These are phyloP conservation scores for Kluyveromyces sp. DNA, from an alignment of 1,139 yeast species.

Conservation along the genomic window DNA sequence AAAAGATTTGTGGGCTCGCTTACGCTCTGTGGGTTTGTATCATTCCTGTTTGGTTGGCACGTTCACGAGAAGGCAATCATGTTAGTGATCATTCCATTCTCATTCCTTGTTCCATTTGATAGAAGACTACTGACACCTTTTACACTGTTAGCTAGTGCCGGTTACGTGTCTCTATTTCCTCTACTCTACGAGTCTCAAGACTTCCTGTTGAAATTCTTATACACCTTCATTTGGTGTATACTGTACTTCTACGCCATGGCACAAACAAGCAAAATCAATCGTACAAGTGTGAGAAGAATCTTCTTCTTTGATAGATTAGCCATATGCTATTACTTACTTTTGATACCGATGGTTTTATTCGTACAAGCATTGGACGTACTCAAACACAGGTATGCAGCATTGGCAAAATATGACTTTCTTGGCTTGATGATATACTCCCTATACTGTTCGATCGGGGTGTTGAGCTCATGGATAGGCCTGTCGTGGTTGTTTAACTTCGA, in stretches of 20 bases:
- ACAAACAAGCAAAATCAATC: slow-evolving; percentile 50
- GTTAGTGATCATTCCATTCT: slow-evolving; percentile 80
- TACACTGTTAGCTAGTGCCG: slow-evolving; percentile 64
- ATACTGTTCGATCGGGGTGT: slow-evolving; percentile 79
- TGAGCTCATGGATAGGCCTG: slow-evolving; percentile 83
- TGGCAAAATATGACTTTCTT: slow-evolving; percentile 59
- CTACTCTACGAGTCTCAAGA: slow-evolving; percentile 76
- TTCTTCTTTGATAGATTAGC: slow-evolving; percentile 68
- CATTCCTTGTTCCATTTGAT: slow-evolving; percentile 69
- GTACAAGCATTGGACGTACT: slow-evolving; percentile 53
- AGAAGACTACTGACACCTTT: slow-evolving; percentile 64
- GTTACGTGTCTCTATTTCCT: slow-evolving; percentile 85
- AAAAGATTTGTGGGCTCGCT: slow-evolving; percentile 76
- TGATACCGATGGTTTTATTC: slow-evolving; percentile 55
- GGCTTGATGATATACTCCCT: slow-evolving; percentile 78
- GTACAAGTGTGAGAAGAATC: slow-evolving; percentile 40
- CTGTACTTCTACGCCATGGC: slow-evolving; percentile 66
- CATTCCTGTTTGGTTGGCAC: slow-evolving; percentile 96
- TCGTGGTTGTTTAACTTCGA: slow-evolving; percentile 82
- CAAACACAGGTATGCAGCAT: slow-evolving; percentile 38
- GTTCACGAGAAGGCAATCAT: slow-evolving; percentile 96
- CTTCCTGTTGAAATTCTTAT: slow-evolving; percentile 67
- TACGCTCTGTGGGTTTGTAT: slow-evolving; percentile 84
- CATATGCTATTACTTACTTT: slow-evolving; percentile 58
- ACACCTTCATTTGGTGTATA: slow-evolving; percentile 80